Base-by-base conservation (phyloP, 768 basidiomycete genomes). In the Leccinellum rugosiceps region DNA sequence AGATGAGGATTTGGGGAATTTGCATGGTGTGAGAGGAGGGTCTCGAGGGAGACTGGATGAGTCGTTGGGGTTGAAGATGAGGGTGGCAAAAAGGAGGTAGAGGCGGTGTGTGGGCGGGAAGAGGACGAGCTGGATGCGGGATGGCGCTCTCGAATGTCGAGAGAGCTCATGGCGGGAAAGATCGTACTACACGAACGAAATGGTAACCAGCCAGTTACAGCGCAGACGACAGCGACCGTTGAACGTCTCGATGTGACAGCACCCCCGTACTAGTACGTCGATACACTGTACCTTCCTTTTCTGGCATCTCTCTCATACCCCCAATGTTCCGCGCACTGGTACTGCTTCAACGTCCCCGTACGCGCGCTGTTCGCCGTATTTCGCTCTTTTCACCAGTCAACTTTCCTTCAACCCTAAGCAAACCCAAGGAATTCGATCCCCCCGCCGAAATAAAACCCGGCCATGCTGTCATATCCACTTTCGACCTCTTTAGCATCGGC, bases 401-500 rank as follows among this genome's bases (percentile, higher is more conserved):
- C 5, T 44, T 31, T 34, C 62, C 65, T 30, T 61, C 58, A 0
- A 59, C 55, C 1, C 41, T 56, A 0, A 54, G 45, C 28, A 44
- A 50, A 6, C 8, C 47, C 41, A 56, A 28, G 19, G 57, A 67
- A 1, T 3, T 23, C 8, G 55, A 59, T 14, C 31, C 51, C 8
- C 54, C 56, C 5, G 51, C 52, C 21, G 63, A 61, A 35, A n/a
- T 71, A 41, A 72, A 76, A 26, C 79, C 83, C 14, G 86, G 92
- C 52, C 92, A 94, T 77, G 94, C 94, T 6, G 94, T 95, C 61
- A 94, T 96, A 53, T 93, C 91, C 1, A 86, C 94, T 1, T 96
- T 95, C 68, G 94, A 97, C 72, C 77, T 96, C 52, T 95, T 96
- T 77, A 90, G 87, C 65, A 89, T 95, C 60, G 94, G 94, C 58